Evolutionary conservation across 2,329 filamentous ascomycete species (phyloP).

Genomic region (Hypoxylon sp.): DNA sequence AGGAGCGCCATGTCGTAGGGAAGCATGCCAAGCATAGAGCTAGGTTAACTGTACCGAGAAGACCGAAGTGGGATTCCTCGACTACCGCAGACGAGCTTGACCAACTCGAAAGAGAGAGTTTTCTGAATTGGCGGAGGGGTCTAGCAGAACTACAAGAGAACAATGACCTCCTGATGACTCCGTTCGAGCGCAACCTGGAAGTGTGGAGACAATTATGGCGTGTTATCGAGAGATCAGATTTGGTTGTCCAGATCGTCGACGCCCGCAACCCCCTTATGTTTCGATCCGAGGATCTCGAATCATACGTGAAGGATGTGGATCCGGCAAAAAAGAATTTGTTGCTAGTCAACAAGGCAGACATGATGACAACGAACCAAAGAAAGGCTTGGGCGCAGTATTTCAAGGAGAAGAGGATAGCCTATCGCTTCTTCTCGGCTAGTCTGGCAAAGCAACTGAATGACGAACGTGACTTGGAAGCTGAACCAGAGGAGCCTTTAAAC

Average conservation of each 20-base stretch:
- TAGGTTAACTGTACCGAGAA: slow-evolving; percentile 86
- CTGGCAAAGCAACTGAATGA: slow-evolving; percentile 92
- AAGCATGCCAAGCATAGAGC: slow-evolving; percentile 87
- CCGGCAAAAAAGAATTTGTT: slow-evolving; percentile 89
- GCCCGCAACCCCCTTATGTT: slow-evolving; percentile 95
- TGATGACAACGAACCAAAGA: slow-evolving; percentile 92
- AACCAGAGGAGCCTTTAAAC: slow-evolving; percentile 57
- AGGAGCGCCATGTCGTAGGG: slow-evolving; percentile 81
- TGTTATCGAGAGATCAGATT: slow-evolving; percentile 95
- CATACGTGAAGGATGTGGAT: slow-evolving; percentile 94
- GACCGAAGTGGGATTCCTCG: slow-evolving; percentile 87
- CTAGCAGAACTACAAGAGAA: slow-evolving; percentile 94
- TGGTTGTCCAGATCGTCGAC: slow-evolving; percentile 98
- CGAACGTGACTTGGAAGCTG: slow-evolving; percentile 69
- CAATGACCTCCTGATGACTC: slow-evolving; percentile 95
- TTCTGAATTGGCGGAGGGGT: slow-evolving; percentile 90
- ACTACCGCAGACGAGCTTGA: slow-evolving; percentile 90
- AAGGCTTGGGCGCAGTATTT: slow-evolving; percentile 89
- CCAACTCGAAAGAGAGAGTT: slow-evolving; percentile 79
- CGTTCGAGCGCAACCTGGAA: slow-evolving; percentile 96
- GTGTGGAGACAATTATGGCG: slow-evolving; percentile 99
- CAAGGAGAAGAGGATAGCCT: slow-evolving; percentile 82
- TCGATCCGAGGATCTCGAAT: slow-evolving; percentile 91
- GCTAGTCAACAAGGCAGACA: slow-evolving; percentile 98
- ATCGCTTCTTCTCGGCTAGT: slow-evolving; percentile 95